Evolutionary conservation across 331 rosid genomes (phyloP).

Genomic region (Quercus tomentella): DNA sequence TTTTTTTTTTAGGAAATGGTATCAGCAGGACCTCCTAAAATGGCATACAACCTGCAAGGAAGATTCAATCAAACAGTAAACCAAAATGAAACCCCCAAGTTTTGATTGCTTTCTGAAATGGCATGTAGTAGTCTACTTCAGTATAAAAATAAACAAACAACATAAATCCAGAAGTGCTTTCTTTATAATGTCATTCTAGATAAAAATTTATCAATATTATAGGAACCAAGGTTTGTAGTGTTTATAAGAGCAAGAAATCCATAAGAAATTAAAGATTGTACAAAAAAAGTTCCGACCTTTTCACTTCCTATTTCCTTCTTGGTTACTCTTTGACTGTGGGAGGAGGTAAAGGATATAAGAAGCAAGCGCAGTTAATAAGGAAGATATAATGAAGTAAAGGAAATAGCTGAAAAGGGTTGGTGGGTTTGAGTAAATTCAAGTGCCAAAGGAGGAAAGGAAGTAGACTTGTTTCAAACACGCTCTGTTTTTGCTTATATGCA

Average conservation of each 20-base stretch:
- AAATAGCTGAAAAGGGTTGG: background rate
- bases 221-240: background rate
- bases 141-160: background rate
- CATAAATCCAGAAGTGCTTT: background rate
- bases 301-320: background rate
- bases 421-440: background rate
- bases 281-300: constrained; percentile 16
- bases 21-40: background rate
- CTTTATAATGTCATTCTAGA: background rate
- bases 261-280: background rate
- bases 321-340: background rate
- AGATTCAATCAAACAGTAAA: constrained; percentile 44
- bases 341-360: constrained; percentile 3
- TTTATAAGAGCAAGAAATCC: constrained; percentile 2
- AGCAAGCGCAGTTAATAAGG: background rate
- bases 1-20: background rate
- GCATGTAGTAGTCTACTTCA: no score
- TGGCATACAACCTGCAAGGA: constrained; percentile 15
- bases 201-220: background rate
- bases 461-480: background rate
- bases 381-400: constrained; percentile 1
- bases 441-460: background rate
- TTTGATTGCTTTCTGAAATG: background rate
- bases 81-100: background rate
- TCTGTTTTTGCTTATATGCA: background rate